phyloP scores from a whole-genome alignment of 495 filamentous ascomycete genomes.

The Neurospora sp. region DNA sequence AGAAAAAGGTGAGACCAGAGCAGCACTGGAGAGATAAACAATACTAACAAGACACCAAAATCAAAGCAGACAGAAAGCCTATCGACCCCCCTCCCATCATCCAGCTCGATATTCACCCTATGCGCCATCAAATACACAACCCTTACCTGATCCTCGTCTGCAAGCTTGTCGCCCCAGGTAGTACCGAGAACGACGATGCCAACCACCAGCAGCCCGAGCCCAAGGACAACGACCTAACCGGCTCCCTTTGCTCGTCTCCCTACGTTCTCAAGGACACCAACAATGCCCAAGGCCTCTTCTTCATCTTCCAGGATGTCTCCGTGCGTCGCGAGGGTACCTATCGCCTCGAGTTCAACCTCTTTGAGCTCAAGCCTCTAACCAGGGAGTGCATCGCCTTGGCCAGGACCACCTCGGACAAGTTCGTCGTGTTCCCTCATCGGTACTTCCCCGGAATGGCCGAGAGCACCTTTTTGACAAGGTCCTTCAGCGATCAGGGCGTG shows the following conservation, averaged over 20 bases:
- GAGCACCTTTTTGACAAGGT: slow-evolving; percentile 83
- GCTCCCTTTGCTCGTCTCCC: slow-evolving; percentile 81
- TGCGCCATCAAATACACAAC: slow-evolving; percentile 51
- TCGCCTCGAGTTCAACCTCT: slow-evolving; percentile 75
- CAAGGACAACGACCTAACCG: slow-evolving; percentile 49
- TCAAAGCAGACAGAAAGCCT: slow-evolving; percentile 69
- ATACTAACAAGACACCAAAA: slow-evolving; percentile 8
- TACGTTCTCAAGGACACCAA: slow-evolving; percentile 87
- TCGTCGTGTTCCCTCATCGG: slow-evolving; percentile 67
- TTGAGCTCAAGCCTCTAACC: slow-evolving; percentile 72
- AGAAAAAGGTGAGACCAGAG: slow-evolving; percentile 40
- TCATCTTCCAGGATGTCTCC: slow-evolving; percentile 92
- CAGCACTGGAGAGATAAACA: slow-evolving; percentile 20
- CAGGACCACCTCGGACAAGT: slow-evolving; percentile 61
- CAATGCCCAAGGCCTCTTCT: slow-evolving; percentile 90
- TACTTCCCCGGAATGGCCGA: slow-evolving; percentile 81
- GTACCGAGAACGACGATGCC: slow-evolving; percentile 42
- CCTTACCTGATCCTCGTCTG: slow-evolving; percentile 55
- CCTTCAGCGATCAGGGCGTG: slow-evolving; percentile 93
- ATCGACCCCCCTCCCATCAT: slow-evolving; percentile 93
- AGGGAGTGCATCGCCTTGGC: slow-evolving; percentile 44
- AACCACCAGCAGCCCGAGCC: slow-evolving; percentile 21
- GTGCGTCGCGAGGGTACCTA: slow-evolving; percentile 72
- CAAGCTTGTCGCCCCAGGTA: slow-evolving; percentile 36
- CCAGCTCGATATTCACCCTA: slow-evolving; percentile 59